Percentiles rank a stretch among this genome's conserved stretches.
phyloP scores from a whole-genome alignment of 1,284 basidiomycete genomes.

The Sporisorium exsertum region DNA sequence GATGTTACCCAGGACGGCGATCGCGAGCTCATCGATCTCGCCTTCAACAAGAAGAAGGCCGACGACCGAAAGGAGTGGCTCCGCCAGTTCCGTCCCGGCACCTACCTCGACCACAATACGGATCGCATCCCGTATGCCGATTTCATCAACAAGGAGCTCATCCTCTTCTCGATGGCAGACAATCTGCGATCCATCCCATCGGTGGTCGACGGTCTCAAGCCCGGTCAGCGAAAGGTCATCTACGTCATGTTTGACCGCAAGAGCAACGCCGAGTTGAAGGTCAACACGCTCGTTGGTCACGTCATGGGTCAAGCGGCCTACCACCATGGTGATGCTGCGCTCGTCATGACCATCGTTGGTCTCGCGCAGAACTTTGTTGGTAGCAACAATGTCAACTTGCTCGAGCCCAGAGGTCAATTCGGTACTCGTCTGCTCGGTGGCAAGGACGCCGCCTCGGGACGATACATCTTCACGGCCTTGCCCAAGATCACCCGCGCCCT shows the following conservation, averaged over 20 bases:
- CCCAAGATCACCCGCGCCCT: conserved; percentile 81
- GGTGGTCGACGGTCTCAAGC: conserved; percentile 93
- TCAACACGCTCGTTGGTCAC: conserved; percentile 94
- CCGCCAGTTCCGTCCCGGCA: conserved; percentile 94
- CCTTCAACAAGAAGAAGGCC: conserved; percentile 99
- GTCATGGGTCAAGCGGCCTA: conserved; percentile 93
- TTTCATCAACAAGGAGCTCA: conserved; percentile 98
- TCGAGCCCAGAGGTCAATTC: conserved; percentile 93
- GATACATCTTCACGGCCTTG: conserved; percentile 94
- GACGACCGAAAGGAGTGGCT: conserved; percentile 99
- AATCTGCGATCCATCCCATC: conserved; percentile 89
- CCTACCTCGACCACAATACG: conserved; percentile 89
- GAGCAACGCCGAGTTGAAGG: conserved; percentile 92
- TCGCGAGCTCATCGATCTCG: conserved; percentile 90
- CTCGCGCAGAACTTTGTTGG: conserved; percentile 95
- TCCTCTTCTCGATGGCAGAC: conserved; percentile 99
- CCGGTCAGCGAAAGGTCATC: conserved; percentile 97
- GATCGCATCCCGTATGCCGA: conserved; percentile 88
- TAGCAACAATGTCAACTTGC: conserved; percentile 93
- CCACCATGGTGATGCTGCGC: conserved; percentile 92
- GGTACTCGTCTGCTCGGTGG: conserved; percentile 76
- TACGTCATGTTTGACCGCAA: conserved; percentile 97
- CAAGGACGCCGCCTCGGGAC: conserved; percentile 85
- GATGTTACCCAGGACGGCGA: conserved; percentile 84
- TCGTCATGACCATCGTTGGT: conserved; percentile 90